These are phyloP conservation scores for Mycothermus thermophilus DNA, from an alignment of 495 filamentous ascomycete genomes.

Conservation along the genomic window DNA sequence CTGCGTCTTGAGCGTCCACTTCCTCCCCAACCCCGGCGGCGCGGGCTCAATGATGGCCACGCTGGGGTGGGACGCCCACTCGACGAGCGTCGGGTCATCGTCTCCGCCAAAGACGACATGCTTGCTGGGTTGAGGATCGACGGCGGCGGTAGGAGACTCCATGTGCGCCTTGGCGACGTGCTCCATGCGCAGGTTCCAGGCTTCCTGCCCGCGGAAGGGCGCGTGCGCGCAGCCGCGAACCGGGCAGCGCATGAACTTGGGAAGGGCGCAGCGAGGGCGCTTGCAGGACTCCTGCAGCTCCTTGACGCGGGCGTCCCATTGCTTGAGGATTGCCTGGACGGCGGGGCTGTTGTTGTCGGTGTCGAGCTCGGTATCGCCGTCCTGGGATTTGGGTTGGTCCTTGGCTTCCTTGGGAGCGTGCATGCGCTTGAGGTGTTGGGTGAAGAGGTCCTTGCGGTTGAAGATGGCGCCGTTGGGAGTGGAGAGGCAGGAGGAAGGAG, in stretches of 20 bases:
- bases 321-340: not conserved
- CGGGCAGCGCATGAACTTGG: constrained; percentile 49
- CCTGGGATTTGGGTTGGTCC: too few species aligned
- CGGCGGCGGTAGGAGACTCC: constrained; percentile 36
- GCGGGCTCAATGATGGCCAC: constrained; percentile 27
- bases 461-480: constrained; percentile 48
- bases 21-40: not conserved
- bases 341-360: constrained; percentile 5
- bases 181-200: constrained; percentile 81
- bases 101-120: constrained; percentile 25
- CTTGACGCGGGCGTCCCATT: not conserved
- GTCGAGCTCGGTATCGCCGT: too few species aligned
- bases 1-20: constrained; percentile 8
- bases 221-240: constrained; percentile 37
- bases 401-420: constrained; percentile 40
- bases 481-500: not conserved
- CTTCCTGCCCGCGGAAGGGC: constrained; percentile 45
- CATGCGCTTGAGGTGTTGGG: constrained; percentile 79
- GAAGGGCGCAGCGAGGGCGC: constrained; percentile 33
- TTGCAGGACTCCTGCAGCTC: not conserved
- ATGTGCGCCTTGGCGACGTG: constrained; percentile 69
- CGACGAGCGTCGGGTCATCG: constrained; percentile 24
- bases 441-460: constrained; percentile 88
- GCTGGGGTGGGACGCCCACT: constrained; percentile 31
- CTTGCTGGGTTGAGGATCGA: constrained; percentile 6